These are phyloP conservation scores for Aspergillus brunneoviolaceus DNA, from an alignment of 2,329 filamentous ascomycete genomes.

Conservation along the genomic window DNA sequence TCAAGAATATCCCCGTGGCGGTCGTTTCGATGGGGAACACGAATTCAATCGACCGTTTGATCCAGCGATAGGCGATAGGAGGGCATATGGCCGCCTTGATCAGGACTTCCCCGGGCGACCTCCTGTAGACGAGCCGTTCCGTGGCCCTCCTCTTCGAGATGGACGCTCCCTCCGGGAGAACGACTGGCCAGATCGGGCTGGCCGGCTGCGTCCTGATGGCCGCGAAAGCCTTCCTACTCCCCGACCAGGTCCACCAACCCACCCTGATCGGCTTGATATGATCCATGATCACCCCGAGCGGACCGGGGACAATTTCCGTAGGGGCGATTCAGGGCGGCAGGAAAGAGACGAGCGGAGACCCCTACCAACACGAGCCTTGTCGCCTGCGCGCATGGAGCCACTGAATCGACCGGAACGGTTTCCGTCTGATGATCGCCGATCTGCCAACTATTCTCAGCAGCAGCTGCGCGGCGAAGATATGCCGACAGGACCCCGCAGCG, in stretches of 20 bases:
- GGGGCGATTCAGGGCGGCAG: conserved; percentile 28
- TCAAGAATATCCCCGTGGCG: conserved; percentile 36
- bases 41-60: conserved; percentile 40
- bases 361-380: conserved; percentile 25
- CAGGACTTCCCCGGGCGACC: conserved; percentile 36
- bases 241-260: conserved; percentile 27
- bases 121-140: conserved; percentile 41
- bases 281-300: conserved; percentile 35
- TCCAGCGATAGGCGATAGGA: conserved; percentile 30
- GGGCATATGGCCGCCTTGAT: conserved; percentile 40
- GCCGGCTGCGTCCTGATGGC: conserved; percentile 32
- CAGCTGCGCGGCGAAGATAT: conserved; percentile 45
- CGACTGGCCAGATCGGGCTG: conserved; percentile 40
- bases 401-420: conserved; percentile 40
- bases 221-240: conserved; percentile 27
- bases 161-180: conserved; percentile 34
- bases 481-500: conserved; percentile 55
- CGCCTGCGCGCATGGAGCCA: conserved; percentile 31
- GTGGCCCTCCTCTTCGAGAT: conserved; percentile 37
- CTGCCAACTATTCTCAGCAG: conserved; percentile 24
- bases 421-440: conserved; percentile 36
- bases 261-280: conserved; percentile 36
- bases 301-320: conserved; percentile 28
- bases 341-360: conserved; percentile 37
- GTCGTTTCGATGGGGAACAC: conserved; percentile 38